A percentile compares a stretch with the other conserved stretches of the same genome.
phyloP scores from a whole-genome alignment of 2,329 filamentous ascomycete species.

The Aschersonia sp. region DNA sequence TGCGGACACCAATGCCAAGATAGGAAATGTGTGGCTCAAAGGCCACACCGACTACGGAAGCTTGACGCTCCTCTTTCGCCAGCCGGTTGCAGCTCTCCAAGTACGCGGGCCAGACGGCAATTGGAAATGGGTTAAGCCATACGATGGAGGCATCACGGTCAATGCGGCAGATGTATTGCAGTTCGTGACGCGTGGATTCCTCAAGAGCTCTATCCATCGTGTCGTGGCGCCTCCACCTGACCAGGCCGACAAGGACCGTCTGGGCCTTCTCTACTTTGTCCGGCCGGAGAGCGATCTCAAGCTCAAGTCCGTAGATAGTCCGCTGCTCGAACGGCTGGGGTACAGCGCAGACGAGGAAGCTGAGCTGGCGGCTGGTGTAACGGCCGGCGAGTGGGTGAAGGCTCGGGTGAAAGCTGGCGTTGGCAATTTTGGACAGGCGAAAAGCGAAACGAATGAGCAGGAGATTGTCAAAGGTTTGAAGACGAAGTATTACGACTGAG shows the following conservation, averaged over 20 bases:
- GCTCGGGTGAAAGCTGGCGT: background rate
- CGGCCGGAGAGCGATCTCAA: slow-evolving; percentile 19
- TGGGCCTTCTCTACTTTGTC: slow-evolving; percentile 30
- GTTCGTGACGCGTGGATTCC: slow-evolving; percentile 29
- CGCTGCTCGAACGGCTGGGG: slow-evolving; percentile 17
- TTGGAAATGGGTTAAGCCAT: slow-evolving; percentile 23
- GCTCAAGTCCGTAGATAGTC: slow-evolving; percentile 15
- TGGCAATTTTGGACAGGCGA: background rate
- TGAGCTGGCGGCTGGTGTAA: background rate
- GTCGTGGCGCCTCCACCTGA: slow-evolving; percentile 27
- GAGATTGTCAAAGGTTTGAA: background rate
- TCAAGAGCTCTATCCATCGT: slow-evolving; percentile 28
- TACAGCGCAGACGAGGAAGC: background rate
- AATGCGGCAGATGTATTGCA: slow-evolving; percentile 35
- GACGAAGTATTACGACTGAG: background rate
- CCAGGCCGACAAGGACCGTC: slow-evolving; percentile 27
- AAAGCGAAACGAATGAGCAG: background rate
- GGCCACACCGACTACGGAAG: slow-evolving; percentile 41
- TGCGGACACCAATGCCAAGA: slow-evolving; percentile 23
- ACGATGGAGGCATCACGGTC: slow-evolving; percentile 33
- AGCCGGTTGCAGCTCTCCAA: slow-evolving; percentile 41
- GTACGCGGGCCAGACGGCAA: slow-evolving; percentile 13
- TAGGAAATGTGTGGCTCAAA: slow-evolving; percentile 20
- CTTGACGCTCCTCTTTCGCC: slow-evolving; percentile 40
- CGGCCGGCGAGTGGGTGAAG: background rate